Evolutionary conservation across 176 grass and related monocot species (phyloP).

Genomic region (Thalia dealbata): DNA sequence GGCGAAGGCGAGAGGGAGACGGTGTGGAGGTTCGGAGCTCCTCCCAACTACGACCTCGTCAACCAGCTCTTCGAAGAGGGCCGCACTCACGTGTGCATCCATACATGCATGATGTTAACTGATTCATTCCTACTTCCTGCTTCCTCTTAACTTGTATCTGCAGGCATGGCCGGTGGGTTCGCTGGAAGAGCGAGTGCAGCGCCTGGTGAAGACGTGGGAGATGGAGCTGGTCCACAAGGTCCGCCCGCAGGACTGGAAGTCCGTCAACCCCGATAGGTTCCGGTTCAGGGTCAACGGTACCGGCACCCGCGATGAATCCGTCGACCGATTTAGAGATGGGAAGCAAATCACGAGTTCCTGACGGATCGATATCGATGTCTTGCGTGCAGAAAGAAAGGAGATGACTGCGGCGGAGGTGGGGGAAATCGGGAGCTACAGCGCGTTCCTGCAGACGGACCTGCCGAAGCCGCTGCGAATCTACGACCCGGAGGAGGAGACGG

Average conservation of each 20-base stretch:
- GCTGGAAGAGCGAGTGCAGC: slow-evolving; percentile 59
- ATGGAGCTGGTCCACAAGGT: slow-evolving; percentile 70
- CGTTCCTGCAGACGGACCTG: slow-evolving; percentile 40
- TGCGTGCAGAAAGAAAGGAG: slow-evolving; percentile 8
- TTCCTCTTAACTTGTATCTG: no score
- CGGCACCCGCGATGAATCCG: no score
- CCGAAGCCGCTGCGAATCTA: slow-evolving; percentile 51
- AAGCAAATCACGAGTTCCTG: no score
- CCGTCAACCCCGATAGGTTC: slow-evolving; percentile 20
- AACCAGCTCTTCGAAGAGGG: slow-evolving; percentile 77
- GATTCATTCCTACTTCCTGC: no score
- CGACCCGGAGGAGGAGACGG: slow-evolving; percentile 43
- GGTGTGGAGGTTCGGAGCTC: slow-evolving; percentile 45
- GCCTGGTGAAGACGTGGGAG: slow-evolving; percentile 65
- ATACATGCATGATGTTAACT: no score
- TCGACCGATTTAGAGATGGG: no score
- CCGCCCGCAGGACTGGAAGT: slow-evolving; percentile 52
- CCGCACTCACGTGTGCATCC: slow-evolving; percentile 22
- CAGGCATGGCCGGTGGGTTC: slow-evolving; percentile 46
- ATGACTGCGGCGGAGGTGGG: slow-evolving; percentile 22
- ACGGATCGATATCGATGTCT: neutral
- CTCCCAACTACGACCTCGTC: slow-evolving; percentile 59
- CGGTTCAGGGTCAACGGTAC: slow-evolving; percentile 43
- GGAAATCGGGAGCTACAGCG: slow-evolving; percentile 59
- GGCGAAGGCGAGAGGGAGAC: slow-evolving; percentile 57